Conservation (phyloP, 1,139 yeast genomes). For the Pichia sp. region DNA sequence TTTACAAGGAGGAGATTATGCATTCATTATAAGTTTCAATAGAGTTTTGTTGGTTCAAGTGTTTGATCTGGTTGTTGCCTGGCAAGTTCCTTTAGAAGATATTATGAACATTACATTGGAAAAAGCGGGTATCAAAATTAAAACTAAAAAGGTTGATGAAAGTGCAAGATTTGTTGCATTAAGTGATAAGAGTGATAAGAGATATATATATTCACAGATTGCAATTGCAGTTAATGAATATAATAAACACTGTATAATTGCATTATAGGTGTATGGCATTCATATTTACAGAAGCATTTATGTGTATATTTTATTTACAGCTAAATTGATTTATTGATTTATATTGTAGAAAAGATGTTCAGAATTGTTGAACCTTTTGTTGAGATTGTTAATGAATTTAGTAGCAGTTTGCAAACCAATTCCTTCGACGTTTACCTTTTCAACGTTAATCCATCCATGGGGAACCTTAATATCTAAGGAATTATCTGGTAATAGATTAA, state of each 20-base stretch:
- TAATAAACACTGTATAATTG: constrained; percentile 43
- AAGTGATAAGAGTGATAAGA: constrained; percentile 58
- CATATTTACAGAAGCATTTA: neutral
- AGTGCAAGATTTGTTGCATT: constrained; percentile 63
- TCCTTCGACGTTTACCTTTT: constrained; percentile 47
- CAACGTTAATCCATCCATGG: constrained; percentile 37
- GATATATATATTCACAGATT: constrained; percentile 64
- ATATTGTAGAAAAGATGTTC: constrained; percentile 2
- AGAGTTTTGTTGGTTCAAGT: constrained; percentile 66
- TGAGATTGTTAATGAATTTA: constrained; percentile 37
- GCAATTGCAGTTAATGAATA: constrained; percentile 75
- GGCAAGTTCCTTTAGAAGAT: constrained; percentile 60
- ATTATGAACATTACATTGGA: constrained; percentile 69
- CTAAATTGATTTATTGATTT: neutral
- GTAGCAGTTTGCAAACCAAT: constrained; percentile 40
- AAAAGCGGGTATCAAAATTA: constrained; percentile 69
- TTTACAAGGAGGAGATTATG: constrained; percentile 72
- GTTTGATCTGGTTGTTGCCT: constrained; percentile 51
- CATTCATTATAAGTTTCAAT: constrained; percentile 68
- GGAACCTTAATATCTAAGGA: constrained; percentile 37
- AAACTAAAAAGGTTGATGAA: constrained; percentile 35
- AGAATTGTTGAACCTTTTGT: constrained; percentile 39
- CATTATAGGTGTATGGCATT: constrained; percentile 7
- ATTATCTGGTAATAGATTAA: constrained; percentile 4
- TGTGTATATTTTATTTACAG: neutral